Conservation (phyloP, 768 basidiomycete genomes). For the Pluteus cervinus region DNA sequence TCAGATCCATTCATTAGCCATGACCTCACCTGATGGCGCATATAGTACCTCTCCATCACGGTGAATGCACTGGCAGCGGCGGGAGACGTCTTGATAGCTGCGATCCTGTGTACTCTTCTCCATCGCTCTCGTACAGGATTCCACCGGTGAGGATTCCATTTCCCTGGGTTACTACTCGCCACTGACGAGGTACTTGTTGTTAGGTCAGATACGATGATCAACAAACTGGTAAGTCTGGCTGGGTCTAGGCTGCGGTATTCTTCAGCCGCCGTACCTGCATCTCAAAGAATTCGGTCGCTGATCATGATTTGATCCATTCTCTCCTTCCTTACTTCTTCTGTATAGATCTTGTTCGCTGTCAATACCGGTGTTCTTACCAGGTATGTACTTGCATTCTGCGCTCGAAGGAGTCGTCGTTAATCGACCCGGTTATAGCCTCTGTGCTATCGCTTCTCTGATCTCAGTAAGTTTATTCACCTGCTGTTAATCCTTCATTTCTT, state of each 20-base stretch:
- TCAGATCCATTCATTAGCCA: neutral
- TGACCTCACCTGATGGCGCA: neutral
- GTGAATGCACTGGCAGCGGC: constrained; percentile 37
- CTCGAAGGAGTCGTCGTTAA: neutral
- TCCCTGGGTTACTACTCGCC: neutral
- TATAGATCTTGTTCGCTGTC: constrained; percentile 36
- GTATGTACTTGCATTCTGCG: constrained; percentile 11
- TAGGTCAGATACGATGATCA: constrained; percentile 42
- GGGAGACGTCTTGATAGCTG: constrained; percentile 40
- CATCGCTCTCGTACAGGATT: constrained; percentile 40
- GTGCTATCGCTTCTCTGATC: constrained; percentile 49
- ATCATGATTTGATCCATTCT: too few species aligned
- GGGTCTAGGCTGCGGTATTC: too few species aligned
- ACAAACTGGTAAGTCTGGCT: constrained; percentile 32
- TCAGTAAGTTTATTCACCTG: constrained; percentile 28
- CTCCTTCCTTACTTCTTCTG: neutral
- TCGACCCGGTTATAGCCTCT: constrained; percentile 28
- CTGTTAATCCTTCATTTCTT: constrained; percentile 3
- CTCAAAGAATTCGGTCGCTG: too few species aligned
- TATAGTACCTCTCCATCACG: constrained; percentile 30
- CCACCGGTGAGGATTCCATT: constrained; percentile 22
- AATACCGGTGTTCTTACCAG: constrained; percentile 37
- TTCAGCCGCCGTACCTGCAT: too few species aligned
- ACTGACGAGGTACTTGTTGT: constrained; percentile 6
- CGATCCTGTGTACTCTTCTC: constrained; percentile 29